phyloP scores from a whole-genome alignment of 257 asterid genomes.

The Solanum neorickii region DNA sequence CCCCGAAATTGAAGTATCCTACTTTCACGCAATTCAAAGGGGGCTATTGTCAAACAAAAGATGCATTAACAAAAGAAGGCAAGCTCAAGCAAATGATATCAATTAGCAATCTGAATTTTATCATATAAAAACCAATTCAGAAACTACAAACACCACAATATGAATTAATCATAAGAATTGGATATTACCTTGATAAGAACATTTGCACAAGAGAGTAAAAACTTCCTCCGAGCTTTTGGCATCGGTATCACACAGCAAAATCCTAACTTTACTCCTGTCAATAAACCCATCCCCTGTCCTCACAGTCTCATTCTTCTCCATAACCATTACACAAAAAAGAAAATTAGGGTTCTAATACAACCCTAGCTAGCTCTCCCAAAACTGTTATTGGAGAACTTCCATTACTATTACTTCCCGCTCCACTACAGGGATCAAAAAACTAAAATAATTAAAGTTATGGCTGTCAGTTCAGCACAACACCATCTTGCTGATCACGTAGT shows the following conservation, averaged over 20 bases:
- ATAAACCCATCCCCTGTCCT: slow-evolving; percentile 66
- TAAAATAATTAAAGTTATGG: not conserved
- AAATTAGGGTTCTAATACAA: not conserved
- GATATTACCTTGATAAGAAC: slow-evolving; percentile 79
- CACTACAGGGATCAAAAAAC: not conserved
- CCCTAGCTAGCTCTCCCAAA: not conserved
- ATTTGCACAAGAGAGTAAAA: slow-evolving; percentile 56
- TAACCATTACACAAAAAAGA: not conserved
- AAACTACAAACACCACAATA: not conserved
- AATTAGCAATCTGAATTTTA: not conserved
- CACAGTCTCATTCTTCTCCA: slow-evolving; percentile 48
- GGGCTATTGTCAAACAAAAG: not conserved
- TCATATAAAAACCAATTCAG: not conserved
- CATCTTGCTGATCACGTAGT: not conserved
- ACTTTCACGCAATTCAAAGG: not conserved
- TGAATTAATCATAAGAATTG: not conserved
- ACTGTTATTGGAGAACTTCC: not conserved
- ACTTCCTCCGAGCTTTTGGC: slow-evolving; percentile 61
- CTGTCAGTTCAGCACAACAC: not conserved
- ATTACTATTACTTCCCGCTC: not conserved
- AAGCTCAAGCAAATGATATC: not conserved
- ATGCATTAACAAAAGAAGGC: not conserved
- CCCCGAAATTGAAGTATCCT: not conserved
- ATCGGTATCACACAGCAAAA: slow-evolving; percentile 81
- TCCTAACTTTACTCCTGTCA: slow-evolving; percentile 82